Percentiles rank a stretch among this genome's conserved stretches.
These are phyloP conservation scores for Xylaria sp. DNA, from an alignment of 2,329 filamentous ascomycete genomes.

Conservation along the genomic window DNA sequence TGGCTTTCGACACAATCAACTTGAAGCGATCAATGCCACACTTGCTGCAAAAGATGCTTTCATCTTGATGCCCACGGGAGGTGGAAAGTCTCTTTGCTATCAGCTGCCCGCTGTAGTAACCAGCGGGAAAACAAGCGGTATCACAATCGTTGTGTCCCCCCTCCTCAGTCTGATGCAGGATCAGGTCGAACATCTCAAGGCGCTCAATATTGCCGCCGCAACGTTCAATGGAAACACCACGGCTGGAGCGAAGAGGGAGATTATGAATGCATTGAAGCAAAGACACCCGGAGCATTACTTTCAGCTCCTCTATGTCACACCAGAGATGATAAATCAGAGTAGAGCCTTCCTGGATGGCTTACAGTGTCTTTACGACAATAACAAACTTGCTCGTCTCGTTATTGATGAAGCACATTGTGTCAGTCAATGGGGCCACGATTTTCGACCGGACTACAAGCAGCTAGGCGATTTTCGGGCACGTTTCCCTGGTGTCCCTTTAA, in stretches of 20 bases:
- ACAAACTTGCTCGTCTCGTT: slow-evolving; percentile 86
- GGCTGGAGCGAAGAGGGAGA: slow-evolving; percentile 68
- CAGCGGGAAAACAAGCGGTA: slow-evolving; percentile 82
- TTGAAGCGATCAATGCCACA: slow-evolving; percentile 96
- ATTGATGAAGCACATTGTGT: slow-evolving; percentile 99
- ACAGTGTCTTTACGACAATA: slow-evolving; percentile 72
- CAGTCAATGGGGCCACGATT: slow-evolving; percentile 99
- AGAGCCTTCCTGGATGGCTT: slow-evolving; percentile 73
- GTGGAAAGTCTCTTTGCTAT: slow-evolving; percentile 96
- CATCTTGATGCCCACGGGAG: slow-evolving; percentile 96
- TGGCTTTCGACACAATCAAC: slow-evolving; percentile 89
- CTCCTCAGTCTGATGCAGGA: slow-evolving; percentile 97
- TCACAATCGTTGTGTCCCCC: slow-evolving; percentile 95
- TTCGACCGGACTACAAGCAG: slow-evolving; percentile 93
- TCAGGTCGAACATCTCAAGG: slow-evolving; percentile 84
- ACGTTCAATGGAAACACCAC: slow-evolving; percentile 83
- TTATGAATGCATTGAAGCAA: slow-evolving; percentile 73
- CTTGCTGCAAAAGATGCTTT: slow-evolving; percentile 89
- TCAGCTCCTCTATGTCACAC: slow-evolving; percentile 93
- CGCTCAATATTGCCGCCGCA: slow-evolving; percentile 80
- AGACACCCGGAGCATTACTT: slow-evolving; percentile 78
- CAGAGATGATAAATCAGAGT: slow-evolving; percentile 94
- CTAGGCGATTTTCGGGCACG: slow-evolving; percentile 78
- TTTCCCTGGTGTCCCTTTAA: slow-evolving; percentile 85
- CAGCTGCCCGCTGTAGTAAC: slow-evolving; percentile 89